phyloP scores from a whole-genome alignment of 345 rosid genomes.

The Eucalyptus tenuipes region DNA sequence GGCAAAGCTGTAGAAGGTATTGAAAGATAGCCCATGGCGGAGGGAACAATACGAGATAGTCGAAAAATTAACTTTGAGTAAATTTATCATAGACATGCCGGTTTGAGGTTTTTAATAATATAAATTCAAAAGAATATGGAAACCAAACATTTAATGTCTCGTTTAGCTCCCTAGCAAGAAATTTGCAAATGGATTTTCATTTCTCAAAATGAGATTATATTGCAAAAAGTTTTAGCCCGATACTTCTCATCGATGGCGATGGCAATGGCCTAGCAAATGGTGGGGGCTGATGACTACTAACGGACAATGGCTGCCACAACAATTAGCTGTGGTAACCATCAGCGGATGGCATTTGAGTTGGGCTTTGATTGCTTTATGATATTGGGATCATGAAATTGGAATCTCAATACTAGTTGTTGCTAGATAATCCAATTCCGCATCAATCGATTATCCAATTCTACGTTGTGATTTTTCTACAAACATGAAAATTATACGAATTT shows the following conservation, averaged over 20 bases:
- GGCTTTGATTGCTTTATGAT: too few species aligned
- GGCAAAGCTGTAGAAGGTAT: too few species aligned
- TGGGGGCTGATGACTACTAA: too few species aligned
- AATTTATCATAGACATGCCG: accelerated
- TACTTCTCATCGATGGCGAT: not conserved
- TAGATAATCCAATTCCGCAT: not conserved
- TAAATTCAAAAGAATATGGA: not conserved
- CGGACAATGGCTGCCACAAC: too few species aligned
- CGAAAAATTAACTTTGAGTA: too few species aligned
- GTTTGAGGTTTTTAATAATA: too few species aligned
- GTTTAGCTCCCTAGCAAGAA: too few species aligned
- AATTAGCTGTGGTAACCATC: too few species aligned
- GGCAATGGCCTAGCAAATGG: too few species aligned
- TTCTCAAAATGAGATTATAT: not conserved
- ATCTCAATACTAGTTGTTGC: not conserved
- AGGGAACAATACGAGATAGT: too few species aligned
- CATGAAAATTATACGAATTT: not conserved
- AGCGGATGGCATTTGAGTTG: accelerated
- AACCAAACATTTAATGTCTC: not conserved
- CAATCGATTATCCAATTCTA: not conserved
- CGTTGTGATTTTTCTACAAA: not conserved
- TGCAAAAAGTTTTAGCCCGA: too few species aligned
- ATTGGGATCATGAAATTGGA: accelerated
- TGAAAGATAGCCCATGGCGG: accelerated
- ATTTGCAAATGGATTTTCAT: not conserved